A percentile compares a stretch with the other conserved stretches of the same genome.
Conservation (phyloP, 1,284 basidiomycete species). For the Rhodotorula sp. region DNA sequence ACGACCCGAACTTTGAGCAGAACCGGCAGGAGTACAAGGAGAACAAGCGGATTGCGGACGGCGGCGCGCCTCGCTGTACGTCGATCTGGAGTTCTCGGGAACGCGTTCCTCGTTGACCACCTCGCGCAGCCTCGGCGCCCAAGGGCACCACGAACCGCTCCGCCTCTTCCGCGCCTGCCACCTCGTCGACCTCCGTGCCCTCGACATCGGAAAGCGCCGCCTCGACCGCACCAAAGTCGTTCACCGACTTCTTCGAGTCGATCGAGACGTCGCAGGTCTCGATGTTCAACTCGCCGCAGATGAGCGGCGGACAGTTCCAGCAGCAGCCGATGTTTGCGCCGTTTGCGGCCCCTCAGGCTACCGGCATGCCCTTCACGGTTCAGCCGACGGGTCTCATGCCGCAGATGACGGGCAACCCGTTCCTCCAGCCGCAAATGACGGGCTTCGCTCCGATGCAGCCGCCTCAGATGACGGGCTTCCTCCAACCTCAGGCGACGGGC, state of each 20-base stretch:
- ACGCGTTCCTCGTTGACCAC: not conserved
- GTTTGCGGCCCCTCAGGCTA: constrained; percentile 54
- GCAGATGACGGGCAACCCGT: constrained; percentile 37
- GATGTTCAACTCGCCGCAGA: constrained; percentile 63
- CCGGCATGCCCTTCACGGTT: constrained; percentile 30
- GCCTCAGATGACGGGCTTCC: constrained; percentile 47
- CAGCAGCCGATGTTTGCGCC: constrained; percentile 72
- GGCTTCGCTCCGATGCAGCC: constrained; percentile 35
- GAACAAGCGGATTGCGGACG: constrained; percentile 74
- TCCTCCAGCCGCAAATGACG: constrained; percentile 44
- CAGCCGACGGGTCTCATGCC: constrained; percentile 28
- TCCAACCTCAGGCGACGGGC: constrained; percentile 14
- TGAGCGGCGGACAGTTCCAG: constrained; percentile 55
- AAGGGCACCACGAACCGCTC: not conserved
- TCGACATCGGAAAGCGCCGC: not conserved
- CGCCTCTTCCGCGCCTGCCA: not conserved
- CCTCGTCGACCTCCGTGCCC: constrained; percentile 22
- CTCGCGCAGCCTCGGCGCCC: not conserved
- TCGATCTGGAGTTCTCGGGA: not conserved
- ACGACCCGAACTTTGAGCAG: constrained; percentile 93
- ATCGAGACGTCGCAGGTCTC: constrained; percentile 79
- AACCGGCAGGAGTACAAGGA: constrained; percentile 88
- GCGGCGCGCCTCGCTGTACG: constrained; percentile 49
- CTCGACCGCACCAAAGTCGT: constrained; percentile 50
- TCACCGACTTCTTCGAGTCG: constrained; percentile 85